Conservation (phyloP, 441 rosid species). For the Kokia cookei region DNA sequence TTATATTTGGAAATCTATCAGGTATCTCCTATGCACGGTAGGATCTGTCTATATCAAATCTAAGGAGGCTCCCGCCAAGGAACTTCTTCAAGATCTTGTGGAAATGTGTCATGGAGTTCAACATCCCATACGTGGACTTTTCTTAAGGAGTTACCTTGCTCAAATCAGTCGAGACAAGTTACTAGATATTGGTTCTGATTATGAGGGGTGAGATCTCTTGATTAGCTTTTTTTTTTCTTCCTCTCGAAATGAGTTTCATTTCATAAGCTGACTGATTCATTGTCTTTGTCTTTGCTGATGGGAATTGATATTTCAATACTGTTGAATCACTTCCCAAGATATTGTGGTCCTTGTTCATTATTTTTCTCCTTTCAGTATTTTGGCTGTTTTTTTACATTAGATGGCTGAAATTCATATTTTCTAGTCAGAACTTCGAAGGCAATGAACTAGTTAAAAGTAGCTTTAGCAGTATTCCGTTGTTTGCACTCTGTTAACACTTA, state of each 20-base stretch:
- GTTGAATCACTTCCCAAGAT: background rate
- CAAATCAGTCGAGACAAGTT: constrained; percentile 84
- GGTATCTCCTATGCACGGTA: constrained; percentile 92
- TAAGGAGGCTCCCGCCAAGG: constrained; percentile 76
- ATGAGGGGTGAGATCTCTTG: constrained; percentile 49
- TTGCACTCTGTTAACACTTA: background rate
- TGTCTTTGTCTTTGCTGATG: background rate
- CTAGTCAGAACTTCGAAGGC: background rate
- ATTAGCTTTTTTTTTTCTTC: background rate
- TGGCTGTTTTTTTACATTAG: background rate
- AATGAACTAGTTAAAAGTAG: background rate
- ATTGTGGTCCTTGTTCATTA: background rate
- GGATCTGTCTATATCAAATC: constrained; percentile 87
- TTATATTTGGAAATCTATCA: constrained; percentile 22
- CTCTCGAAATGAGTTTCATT: background rate
- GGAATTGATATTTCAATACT: background rate
- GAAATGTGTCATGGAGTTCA: constrained; percentile 95
- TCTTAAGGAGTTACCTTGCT: constrained; percentile 87
- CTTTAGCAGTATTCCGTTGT: background rate
- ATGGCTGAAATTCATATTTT: background rate
- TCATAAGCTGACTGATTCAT: constrained; percentile 7
- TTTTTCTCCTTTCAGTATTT: background rate
- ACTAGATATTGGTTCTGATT: constrained; percentile 73
- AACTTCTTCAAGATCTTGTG: constrained; percentile 78
- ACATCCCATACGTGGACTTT: constrained; percentile 82